A percentile compares a stretch with the other conserved stretches of the same genome.
phyloP scores from a whole-genome alignment of 2,329 filamentous ascomycete genomes.

The Penicillium sp. region DNA sequence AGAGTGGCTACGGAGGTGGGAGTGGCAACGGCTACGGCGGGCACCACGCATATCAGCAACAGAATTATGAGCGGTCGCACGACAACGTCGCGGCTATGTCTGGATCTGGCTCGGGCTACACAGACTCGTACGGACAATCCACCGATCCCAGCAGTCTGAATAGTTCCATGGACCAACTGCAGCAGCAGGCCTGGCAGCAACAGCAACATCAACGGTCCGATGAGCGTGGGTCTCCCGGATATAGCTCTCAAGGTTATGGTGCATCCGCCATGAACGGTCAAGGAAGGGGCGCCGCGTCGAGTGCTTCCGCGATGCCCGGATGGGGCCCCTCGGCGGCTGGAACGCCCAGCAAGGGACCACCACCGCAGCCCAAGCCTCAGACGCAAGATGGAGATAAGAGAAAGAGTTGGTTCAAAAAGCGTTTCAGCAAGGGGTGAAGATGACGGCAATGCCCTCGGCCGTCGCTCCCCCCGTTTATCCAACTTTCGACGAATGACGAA shows the following conservation, averaged over 20 bases:
- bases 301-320: constrained; percentile 18
- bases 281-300: constrained; percentile 14
- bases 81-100: constrained; percentile 74
- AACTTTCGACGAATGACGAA: too few species aligned
- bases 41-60: constrained; percentile 40
- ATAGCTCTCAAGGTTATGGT: constrained; percentile 55
- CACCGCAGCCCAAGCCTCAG: constrained; percentile 18
- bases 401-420: constrained; percentile 81
- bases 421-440: constrained; percentile 58
- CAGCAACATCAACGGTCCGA: constrained; percentile 34
- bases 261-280: constrained; percentile 33
- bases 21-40: constrained; percentile 27
- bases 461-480: not conserved
- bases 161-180: constrained; percentile 74
- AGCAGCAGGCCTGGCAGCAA: constrained; percentile 40
- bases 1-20: constrained; percentile 22
- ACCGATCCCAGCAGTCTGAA: constrained; percentile 93
- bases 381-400: constrained; percentile 56
- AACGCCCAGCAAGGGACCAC: constrained; percentile 6
- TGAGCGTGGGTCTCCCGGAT: constrained; percentile 48
- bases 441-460: not conserved
- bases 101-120: constrained; percentile 60
- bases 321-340: constrained; percentile 22
- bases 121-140: constrained; percentile 69
- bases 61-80: constrained; percentile 69